phyloP scores from a whole-genome alignment of 768 basidiomycete genomes.

The Russula brevipes region DNA sequence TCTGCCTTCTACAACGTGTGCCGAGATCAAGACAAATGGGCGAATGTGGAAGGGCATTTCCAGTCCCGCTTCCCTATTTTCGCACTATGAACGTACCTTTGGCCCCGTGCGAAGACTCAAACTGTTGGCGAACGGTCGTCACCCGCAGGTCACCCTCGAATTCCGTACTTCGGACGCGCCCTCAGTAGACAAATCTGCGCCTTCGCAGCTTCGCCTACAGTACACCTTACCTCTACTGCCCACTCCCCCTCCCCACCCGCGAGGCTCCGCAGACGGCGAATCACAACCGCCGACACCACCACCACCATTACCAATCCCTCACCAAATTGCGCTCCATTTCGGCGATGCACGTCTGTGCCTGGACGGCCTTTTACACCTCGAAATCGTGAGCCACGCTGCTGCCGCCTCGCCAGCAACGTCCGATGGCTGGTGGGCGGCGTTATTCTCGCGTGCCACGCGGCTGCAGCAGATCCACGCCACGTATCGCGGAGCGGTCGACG shows the following conservation, averaged over 20 bases:
- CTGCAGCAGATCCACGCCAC: conserved; percentile 3
- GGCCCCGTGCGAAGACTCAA: conserved; percentile 13
- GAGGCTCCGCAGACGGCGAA: background rate
- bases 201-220: conserved; percentile 9
- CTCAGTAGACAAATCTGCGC: background rate
- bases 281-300: background rate
- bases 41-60: background rate
- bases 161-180: conserved; percentile 5
- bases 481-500: conserved; percentile 9
- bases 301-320: background rate
- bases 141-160: conserved; percentile 1
- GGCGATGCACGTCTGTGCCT: background rate
- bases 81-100: conserved; percentile 1
- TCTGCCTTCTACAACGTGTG: background rate
- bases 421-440: background rate
- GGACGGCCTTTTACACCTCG: conserved; percentile 2
- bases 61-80: background rate
- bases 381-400: background rate
- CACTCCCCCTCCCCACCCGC: background rate
- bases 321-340: background rate
- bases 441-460: conserved; percentile 6
- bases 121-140: background rate
- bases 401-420: background rate
- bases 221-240: background rate
- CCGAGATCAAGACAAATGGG: conserved; percentile 2